Evolutionary conservation across 225 moss, liverwort and hornwort genomes (phyloP).

Genomic region (Pseudisothecium myosuroides): DNA sequence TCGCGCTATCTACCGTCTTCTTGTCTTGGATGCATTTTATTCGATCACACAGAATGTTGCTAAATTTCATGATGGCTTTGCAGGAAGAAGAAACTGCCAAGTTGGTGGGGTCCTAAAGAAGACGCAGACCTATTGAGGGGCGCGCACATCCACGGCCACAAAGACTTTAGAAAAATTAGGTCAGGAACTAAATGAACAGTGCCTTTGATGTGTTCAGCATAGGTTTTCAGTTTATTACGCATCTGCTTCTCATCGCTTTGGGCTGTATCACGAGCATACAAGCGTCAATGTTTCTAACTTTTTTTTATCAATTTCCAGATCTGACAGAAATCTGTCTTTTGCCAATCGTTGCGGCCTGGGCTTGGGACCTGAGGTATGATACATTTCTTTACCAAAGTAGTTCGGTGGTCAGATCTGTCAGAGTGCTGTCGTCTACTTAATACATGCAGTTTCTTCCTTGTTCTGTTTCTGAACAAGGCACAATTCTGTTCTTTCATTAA

Average conservation of each 20-base stretch:
- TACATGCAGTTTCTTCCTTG: not conserved
- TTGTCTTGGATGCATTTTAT: not conserved
- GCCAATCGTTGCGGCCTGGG: not conserved
- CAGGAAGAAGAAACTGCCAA: slow-evolving; percentile 37
- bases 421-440: not conserved
- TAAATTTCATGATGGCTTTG: not conserved
- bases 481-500: not conserved
- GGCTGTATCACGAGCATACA: not conserved
- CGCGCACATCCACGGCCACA: slow-evolving; percentile 25
- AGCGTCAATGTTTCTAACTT: not conserved
- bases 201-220: not conserved
- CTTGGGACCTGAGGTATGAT: not conserved
- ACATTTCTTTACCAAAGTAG: not conserved
- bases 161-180: slow-evolving; percentile 32
- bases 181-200: not conserved
- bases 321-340: slow-evolving; percentile 12
- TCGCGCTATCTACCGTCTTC: not conserved
- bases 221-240: not conserved
- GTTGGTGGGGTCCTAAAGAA: slow-evolving; percentile 33
- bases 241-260: not conserved
- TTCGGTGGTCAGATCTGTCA: not conserved
- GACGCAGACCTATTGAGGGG: slow-evolving; percentile 33
- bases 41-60: not conserved
- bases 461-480: not conserved
- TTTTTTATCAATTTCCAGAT: not conserved